Evolutionary conservation across 768 basidiomycete species (phyloP).

Genomic region (Russula emetica): DNA sequence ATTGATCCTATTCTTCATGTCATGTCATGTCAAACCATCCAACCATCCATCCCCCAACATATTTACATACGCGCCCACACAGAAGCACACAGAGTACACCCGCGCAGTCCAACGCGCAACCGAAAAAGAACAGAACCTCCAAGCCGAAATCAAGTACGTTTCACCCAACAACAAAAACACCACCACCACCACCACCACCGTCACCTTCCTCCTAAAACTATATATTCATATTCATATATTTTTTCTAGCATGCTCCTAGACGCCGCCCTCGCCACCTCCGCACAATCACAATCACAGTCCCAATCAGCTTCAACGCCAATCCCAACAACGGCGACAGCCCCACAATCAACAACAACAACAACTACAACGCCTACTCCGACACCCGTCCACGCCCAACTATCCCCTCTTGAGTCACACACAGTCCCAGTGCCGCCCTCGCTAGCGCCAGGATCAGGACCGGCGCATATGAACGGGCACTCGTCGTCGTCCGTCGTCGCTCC

Average conservation of each 20-base stretch:
- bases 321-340: neutral
- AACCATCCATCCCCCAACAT: no score
- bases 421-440: neutral
- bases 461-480: neutral
- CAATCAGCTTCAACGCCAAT: neutral
- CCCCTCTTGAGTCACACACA: neutral
- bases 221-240: no score
- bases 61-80: no score
- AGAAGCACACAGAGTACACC: constrained; percentile 23
- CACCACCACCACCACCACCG: no score
- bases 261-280: constrained; percentile 16
- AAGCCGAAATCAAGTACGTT: constrained; percentile 25
- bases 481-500: neutral
- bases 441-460: neutral
- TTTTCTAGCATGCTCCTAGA: constrained; percentile 29
- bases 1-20: no score
- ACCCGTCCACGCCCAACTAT: neutral
- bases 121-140: constrained; percentile 26
- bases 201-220: no score
- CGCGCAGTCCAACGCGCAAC: constrained; percentile 18
- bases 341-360: neutral
- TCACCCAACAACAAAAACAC: no score
- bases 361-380: neutral
- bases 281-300: neutral
- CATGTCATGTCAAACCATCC: no score